Evolutionary conservation across 495 filamentous ascomycete species (phyloP), one percentile per base, ranked within the genome.

Genomic region (Penicillium psychrofluorescens): DNA sequence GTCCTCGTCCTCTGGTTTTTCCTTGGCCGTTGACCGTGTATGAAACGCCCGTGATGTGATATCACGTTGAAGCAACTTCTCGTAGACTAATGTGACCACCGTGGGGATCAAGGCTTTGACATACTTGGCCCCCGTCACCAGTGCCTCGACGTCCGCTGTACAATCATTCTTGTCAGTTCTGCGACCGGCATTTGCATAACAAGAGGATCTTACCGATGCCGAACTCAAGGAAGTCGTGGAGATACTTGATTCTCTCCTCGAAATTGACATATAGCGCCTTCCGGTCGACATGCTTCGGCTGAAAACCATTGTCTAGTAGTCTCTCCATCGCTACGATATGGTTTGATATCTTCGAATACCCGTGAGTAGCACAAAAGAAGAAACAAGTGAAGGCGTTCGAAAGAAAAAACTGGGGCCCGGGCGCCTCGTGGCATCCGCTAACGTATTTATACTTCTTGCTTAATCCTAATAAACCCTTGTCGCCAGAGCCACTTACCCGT

Each of bases 181-280:
- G 10, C 35, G 12, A 22, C 28, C n/a, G 13, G 5, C 35, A 11
- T 13, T 0, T 8, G 37, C 12, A 6, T 3, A 4, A 12, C 12
- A 14, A 13, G 40, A 32, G 10, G 8, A n/a, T 14, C 75, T 43
- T 72, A 86, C 84, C 68, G 16, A 74, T 65, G 48, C 75, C 79
- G 61, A 87, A 88, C 54, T 88, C 84, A 11, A 88, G 74, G 31
- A 88, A 86, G 4, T 76, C 72, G 43, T 84, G 81, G 4, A 88
- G 69, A 46, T 88, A 88, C 45, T 76, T 72, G 43, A 88, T 79
- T 41, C 84, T 71, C 3, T 77, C 71, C 43, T 83, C 80, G 1
- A 88, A 71, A 42, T 70, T 74, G 13, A 77, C 84, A 61, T 87
- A 86, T 9, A 88, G 64, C 15, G 77, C 71, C 56, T 82, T 81